Base-by-base conservation (phyloP, 805 yeast species). In the Yarrowia hollandica region DNA sequence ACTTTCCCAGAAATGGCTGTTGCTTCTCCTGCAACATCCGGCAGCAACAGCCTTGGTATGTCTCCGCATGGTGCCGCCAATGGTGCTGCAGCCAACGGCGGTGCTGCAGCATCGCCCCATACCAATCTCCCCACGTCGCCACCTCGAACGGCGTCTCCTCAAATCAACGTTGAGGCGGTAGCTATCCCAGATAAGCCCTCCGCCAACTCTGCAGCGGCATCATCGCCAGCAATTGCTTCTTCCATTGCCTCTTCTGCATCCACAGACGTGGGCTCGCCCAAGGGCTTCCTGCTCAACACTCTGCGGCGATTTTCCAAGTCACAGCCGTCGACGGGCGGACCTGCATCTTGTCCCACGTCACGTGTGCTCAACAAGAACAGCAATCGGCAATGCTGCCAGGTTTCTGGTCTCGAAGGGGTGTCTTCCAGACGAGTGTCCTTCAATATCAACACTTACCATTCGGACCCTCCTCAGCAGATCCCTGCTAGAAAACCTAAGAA, bases 401-500 rank as follows among this genome's bases (percentile, higher is more conserved):
- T 35, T 5, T 5, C 68, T 62, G 44, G 35, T 11, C 35, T 52
- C 3, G 44, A 35, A 28, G 33, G 35, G 2, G 34, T 52, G 66
- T 75, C 68, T 14, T 73, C 88, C 68, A 78, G 81, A 63, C 75
- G 91, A 62, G 96, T 90, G 4, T 79, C 83, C 0, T 91, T 91
- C 71, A 90, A 94, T 0, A 77, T 89, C 4, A 87, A 87, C 54
- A 82, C 85, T 56, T 80, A 90, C 62, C 78, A 77, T 0, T 77
- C 76, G 62, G 97, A 91, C 70, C 97, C 97, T 1, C 96, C 96
- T 1, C 97, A 91, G 68, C 96, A 90, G 69, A 87, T 91, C 62
- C 97, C 97, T 1, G 86, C 96, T 1, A 75, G 96, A 67, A 79
- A 78, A 61, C 97, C 97, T 6, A 77, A 85, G 64, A 78, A 79